Base-by-base conservation (phyloP, 1,284 basidiomycete genomes). In the Volvariella surrecta region DNA sequence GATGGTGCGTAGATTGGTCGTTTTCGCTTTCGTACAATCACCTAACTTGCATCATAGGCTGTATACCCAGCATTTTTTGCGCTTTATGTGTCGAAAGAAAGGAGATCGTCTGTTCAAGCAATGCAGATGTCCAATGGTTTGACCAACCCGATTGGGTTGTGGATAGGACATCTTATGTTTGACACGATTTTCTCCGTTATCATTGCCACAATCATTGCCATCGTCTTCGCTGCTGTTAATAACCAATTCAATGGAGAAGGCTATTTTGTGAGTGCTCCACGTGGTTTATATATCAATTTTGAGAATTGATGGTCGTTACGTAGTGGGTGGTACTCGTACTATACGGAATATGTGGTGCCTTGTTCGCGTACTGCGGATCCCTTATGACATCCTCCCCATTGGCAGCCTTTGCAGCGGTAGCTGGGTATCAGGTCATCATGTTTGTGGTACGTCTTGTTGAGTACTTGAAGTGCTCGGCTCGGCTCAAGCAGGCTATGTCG, bases 51-150 rank as follows among this genome's bases (percentile, higher is more conserved):
- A n/a, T n/a, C n/a, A n/a, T 51, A 84, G 76, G 71, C 79, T 13
- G 77, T 86, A 0, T 89, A 76, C 58, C 85, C 87, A 2, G 86
- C 87, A 0, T 90, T 90, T 59, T 87, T 82, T 48, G 71, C 82
- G 7, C 58, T 90, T 10, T 90, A 89, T 57, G 82, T 87, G 4
- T 75, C 76, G 13, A 74, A 70, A 50, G 84, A 83, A 56, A 74
- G 76, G 20, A 69, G 70, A 35, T 81, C 79, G 6, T 76, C 74
- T 32, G 83, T 81, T 1, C 85, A 81, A 60, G 83, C 82, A 3
- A 89, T 85, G 82, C 80, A 84, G 48, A 62, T 83, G 20, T 86
- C 82, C 24, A 90, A 90, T 54, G 87, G 87, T 0, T 64, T 89
- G 22, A 72, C 79, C 3, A 68, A 83, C 43, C 84, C 87, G 3